Conservation (phyloP, 257 asterid species). For the Rhazya stricta region DNA sequence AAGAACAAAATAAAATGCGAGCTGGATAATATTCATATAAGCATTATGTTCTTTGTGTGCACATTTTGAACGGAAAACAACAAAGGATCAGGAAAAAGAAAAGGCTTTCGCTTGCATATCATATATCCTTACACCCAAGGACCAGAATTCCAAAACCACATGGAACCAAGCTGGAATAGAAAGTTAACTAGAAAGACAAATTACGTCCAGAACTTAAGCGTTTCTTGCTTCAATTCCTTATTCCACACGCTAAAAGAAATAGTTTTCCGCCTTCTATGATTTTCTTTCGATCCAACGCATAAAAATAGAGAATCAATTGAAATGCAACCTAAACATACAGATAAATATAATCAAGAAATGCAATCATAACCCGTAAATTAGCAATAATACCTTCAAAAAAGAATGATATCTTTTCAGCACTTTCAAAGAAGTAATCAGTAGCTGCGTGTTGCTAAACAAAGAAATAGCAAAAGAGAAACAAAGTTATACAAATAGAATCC, state of each 20-base stretch:
- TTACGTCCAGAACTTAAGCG: neutral
- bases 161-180: neutral
- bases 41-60: neutral
- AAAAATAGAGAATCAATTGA: neutral
- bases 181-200: neutral
- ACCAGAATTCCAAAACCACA: neutral
- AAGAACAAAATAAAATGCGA: neutral
- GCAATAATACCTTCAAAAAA: conserved; percentile 77
- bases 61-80: neutral
- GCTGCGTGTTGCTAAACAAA: conserved; percentile 57
- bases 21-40: neutral
- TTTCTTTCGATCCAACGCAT: neutral
- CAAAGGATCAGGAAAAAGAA: neutral
- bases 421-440: conserved; percentile 74
- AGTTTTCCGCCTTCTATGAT: neutral
- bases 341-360: neutral
- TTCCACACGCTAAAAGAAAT: neutral
- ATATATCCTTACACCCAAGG: neutral
- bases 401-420: conserved; percentile 90
- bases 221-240: conserved; percentile 5
- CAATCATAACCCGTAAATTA: neutral
- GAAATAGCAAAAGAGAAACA: neutral
- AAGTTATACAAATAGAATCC: neutral
- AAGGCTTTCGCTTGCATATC: neutral
- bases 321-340: neutral